Percentiles rank a stretch among this genome's conserved stretches.
Evolutionary conservation across 495 filamentous ascomycete genomes (phyloP).

Genomic region (Penicillium crystallinum): DNA sequence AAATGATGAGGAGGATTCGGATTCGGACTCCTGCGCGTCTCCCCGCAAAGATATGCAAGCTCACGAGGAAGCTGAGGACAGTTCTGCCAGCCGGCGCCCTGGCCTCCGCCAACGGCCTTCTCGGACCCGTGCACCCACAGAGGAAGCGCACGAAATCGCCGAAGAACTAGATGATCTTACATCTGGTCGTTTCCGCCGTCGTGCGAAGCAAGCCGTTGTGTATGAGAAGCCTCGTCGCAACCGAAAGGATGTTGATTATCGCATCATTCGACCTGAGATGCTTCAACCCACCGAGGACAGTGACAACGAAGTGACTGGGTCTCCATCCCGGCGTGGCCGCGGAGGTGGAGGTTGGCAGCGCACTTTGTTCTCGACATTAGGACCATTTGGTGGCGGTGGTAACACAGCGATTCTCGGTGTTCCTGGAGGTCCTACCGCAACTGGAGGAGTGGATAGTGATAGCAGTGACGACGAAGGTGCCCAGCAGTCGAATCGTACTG

Average conservation of each 20-base stretch:
- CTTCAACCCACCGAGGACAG: slow-evolving; percentile 61
- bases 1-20: slow-evolving; percentile 61
- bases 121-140: slow-evolving; percentile 50
- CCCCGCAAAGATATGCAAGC: slow-evolving; percentile 38
- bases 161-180: slow-evolving; percentile 71
- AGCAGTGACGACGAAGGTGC: slow-evolving; percentile 90
- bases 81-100: slow-evolving; percentile 44
- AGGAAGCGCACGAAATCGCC: slow-evolving; percentile 67
- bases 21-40: slow-evolving; percentile 42
- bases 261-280: slow-evolving; percentile 70
- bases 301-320: slow-evolving; percentile 53
- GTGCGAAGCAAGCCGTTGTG: slow-evolving; percentile 50
- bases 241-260: slow-evolving; percentile 62
- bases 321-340: slow-evolving; percentile 62
- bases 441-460: slow-evolving; percentile 82
- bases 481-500: slow-evolving; percentile 53
- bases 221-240: slow-evolving; percentile 54
- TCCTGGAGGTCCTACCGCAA: slow-evolving; percentile 64
- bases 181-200: slow-evolving; percentile 48
- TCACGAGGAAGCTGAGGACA: slow-evolving; percentile 45
- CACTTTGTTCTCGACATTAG: slow-evolving; percentile 75
- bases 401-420: slow-evolving; percentile 67
- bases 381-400: slow-evolving; percentile 86
- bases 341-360: slow-evolving; percentile 62
- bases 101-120: slow-evolving; percentile 46